A percentile compares a stretch with the other conserved stretches of the same genome.
phyloP scores from a whole-genome alignment of 495 filamentous ascomycete species.

The Tuber borchii region DNA sequence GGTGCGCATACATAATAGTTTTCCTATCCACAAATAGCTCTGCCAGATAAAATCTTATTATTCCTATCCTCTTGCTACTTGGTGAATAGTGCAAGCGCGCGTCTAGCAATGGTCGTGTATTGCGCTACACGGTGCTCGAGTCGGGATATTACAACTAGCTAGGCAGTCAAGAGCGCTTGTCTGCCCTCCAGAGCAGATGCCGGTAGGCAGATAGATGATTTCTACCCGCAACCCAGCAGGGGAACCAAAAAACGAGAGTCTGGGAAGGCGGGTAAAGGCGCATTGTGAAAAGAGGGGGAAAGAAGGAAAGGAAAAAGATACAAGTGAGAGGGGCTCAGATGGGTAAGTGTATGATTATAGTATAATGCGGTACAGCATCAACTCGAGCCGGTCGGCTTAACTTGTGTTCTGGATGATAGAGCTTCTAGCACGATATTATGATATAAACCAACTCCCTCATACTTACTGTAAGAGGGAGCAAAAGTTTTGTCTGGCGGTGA shows the following conservation, averaged over 20 bases:
- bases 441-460: too few species aligned
- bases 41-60: neutral
- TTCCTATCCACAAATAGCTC: neutral
- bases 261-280: neutral
- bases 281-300: neutral
- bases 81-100: neutral
- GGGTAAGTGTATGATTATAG: too few species aligned
- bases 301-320: neutral
- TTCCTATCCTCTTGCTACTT: neutral
- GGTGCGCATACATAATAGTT: neutral
- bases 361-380: too few species aligned
- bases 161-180: too few species aligned
- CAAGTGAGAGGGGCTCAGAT: too few species aligned
- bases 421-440: too few species aligned
- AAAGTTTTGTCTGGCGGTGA: too few species aligned
- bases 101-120: neutral
- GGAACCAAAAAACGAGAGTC: neutral
- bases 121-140: too few species aligned
- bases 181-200: too few species aligned
- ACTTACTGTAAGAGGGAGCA: too few species aligned
- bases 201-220: neutral
- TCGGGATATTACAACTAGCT: neutral
- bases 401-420: too few species aligned
- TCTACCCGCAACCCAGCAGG: neutral
- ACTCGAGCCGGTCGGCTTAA: too few species aligned